Percentiles rank a stretch among this genome's conserved stretches.
These are phyloP conservation scores for Turritis glabra DNA, from an alignment of 345 rosid species.

Conservation along the genomic window DNA sequence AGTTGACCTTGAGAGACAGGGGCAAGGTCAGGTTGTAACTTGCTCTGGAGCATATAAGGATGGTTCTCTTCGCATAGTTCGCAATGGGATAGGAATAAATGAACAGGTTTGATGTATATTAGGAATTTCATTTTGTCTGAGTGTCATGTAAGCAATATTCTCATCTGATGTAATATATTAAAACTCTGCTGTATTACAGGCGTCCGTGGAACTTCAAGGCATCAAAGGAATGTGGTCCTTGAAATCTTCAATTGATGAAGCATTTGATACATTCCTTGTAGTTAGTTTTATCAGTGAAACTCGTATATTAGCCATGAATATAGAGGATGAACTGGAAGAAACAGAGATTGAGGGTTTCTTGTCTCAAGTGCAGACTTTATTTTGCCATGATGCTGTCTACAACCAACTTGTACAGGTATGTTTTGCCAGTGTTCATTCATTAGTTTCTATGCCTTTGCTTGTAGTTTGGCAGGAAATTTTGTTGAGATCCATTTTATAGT, in stretches of 20 bases:
- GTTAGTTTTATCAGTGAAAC: slow-evolving; percentile 96
- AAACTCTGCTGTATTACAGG: slow-evolving; percentile 48
- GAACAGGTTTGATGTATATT: slow-evolving; percentile 65
- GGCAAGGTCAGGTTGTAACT: slow-evolving; percentile 97
- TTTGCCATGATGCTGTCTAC: slow-evolving; percentile 88
- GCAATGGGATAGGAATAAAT: slow-evolving; percentile 96
- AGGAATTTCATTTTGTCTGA: background rate
- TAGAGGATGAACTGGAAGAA: slow-evolving; percentile 93
- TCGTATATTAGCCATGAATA: slow-evolving; percentile 88
- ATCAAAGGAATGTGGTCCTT: slow-evolving; percentile 99
- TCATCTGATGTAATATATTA: background rate
- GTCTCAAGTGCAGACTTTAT: slow-evolving; percentile 87
- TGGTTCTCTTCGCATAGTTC: slow-evolving; percentile 93
- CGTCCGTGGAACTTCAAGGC: slow-evolving; percentile 96
- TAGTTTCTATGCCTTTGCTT: background rate
- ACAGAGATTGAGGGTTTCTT: slow-evolving; percentile 94
- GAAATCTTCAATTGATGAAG: slow-evolving; percentile 84
- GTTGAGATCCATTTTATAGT: background rate
- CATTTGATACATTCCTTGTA: slow-evolving; percentile 87
- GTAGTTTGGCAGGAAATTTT: background rate
- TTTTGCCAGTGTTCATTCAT: slow-evolving; percentile 14
- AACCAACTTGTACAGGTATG: slow-evolving; percentile 93
- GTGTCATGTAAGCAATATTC: slow-evolving; percentile 1
- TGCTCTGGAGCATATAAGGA: slow-evolving; percentile 98
- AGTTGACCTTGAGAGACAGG: slow-evolving; percentile 98